Percentiles rank a stretch among this genome's conserved stretches.
Evolutionary conservation across 2,329 filamentous ascomycete species (phyloP).

Genomic region (Neonectria coccinea): DNA sequence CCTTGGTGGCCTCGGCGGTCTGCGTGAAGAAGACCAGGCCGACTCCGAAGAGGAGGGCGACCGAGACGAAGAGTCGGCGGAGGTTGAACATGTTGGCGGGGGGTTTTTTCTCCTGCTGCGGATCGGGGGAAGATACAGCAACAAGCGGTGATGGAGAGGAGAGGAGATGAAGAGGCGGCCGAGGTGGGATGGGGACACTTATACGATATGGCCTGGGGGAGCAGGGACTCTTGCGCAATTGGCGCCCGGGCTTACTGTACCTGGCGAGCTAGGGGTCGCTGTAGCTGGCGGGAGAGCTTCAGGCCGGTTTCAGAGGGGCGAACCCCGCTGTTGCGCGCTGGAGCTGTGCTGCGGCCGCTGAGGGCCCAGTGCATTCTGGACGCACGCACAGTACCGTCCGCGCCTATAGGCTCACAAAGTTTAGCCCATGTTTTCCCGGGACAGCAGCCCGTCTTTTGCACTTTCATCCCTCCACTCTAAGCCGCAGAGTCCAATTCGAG

Average conservation of each 20-base stretch:
- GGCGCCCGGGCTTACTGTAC: constrained; percentile 28
- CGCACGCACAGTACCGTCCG: neutral
- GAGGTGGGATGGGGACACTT: constrained; percentile 42
- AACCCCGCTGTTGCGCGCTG: constrained; percentile 24
- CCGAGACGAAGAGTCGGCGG: constrained; percentile 76
- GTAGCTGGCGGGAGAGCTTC: constrained; percentile 35
- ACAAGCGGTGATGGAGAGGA: constrained; percentile 32
- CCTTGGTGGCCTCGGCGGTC: constrained; percentile 79
- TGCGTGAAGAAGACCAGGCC: constrained; percentile 81
- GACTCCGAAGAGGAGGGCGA: constrained; percentile 78
- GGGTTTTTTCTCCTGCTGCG: constrained; percentile 28
- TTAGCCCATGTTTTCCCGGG: constrained; percentile 48
- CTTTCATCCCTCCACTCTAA: constrained; percentile 26
- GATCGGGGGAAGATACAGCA: constrained; percentile 24
- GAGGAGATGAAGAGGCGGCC: constrained; percentile 23
- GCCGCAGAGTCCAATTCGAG: constrained; percentile 27
- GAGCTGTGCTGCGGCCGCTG: constrained; percentile 12
- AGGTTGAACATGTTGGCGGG: constrained; percentile 76
- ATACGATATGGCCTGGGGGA: constrained; percentile 37
- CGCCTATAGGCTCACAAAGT: constrained; percentile 3
- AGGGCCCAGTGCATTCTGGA: neutral
- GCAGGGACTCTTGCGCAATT: constrained; percentile 40
- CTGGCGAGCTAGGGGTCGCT: constrained; percentile 2
- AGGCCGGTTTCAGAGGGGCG: constrained; percentile 40
- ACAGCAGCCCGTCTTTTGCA: constrained; percentile 35